phyloP scores from a whole-genome alignment of 1,139 yeast genomes.

The Ogataea hybrid region DNA sequence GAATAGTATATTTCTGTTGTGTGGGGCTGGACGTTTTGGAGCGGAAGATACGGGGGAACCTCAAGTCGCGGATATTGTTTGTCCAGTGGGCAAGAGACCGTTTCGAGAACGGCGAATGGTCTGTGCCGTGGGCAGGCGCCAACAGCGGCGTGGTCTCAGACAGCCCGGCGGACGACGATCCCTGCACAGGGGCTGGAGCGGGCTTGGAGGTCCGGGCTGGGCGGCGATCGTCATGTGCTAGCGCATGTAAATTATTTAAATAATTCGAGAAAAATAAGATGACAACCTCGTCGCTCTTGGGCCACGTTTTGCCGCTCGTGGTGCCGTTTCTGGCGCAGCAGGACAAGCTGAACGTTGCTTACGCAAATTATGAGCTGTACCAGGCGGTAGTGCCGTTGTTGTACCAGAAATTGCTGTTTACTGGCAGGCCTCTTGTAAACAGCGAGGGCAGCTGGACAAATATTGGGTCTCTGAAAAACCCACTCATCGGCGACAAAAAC shows the following conservation, averaged over 20 bases:
- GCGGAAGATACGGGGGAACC: constrained; percentile 16
- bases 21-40: constrained; percentile 13
- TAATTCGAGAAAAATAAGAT: background rate
- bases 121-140: background rate
- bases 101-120: constrained; percentile 9
- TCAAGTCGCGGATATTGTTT: background rate
- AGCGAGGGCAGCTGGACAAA: constrained; percentile 25
- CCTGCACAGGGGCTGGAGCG: background rate
- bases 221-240: background rate
- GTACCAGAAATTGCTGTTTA: constrained; percentile 29
- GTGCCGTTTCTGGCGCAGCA: constrained; percentile 29
- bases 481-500: constrained; percentile 23
- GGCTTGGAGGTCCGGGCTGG: background rate
- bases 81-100: constrained; percentile 17
- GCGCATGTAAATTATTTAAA: background rate
- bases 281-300: constrained; percentile 3
- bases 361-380: constrained; percentile 28
- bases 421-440: constrained; percentile 18
- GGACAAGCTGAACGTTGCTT: constrained; percentile 26
- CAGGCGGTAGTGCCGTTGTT: constrained; percentile 24
- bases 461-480: constrained; percentile 28
- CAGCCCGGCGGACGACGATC: background rate
- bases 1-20: constrained; percentile 46
- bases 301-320: constrained; percentile 16
- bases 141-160: constrained; percentile 9